Percentiles rank a stretch among this genome's conserved stretches.
phyloP scores from a whole-genome alignment of 139 green algal genomes.

The Gonium pectorale region DNA sequence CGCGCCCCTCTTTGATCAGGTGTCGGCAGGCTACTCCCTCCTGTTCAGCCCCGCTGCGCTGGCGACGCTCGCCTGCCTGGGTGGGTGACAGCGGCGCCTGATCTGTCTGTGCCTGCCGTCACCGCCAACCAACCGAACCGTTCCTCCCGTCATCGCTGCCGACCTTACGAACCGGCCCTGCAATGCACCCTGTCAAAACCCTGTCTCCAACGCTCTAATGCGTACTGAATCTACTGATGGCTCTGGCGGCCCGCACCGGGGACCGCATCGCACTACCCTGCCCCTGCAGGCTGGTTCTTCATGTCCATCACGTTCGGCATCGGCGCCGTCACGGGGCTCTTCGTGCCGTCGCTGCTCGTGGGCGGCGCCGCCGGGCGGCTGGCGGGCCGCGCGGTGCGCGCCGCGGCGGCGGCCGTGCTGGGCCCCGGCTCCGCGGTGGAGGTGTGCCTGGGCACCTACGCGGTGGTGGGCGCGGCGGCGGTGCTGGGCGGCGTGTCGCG shows the following conservation, averaged over 20 bases:
- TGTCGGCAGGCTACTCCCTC: slow-evolving; percentile 71
- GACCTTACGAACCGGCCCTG: too few relatives aligned
- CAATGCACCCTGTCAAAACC: too few relatives aligned
- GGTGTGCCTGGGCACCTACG: slow-evolving; percentile 73
- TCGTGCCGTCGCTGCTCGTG: slow-evolving; percentile 79
- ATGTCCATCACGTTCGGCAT: slow-evolving; percentile 81
- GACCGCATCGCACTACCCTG: not conserved
- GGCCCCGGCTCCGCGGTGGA: not conserved
- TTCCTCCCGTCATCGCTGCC: too few relatives aligned
- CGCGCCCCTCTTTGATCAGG: slow-evolving; percentile 61
- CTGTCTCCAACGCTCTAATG: too few relatives aligned
- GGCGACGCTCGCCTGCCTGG: slow-evolving; percentile 54
- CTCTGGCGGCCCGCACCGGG: too few relatives aligned
- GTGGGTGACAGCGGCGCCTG: too few relatives aligned
- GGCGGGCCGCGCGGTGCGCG: slow-evolving; percentile 63
- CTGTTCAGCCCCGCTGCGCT: slow-evolving; percentile 58
- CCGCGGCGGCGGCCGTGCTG: not conserved
- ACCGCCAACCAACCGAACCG: too few relatives aligned
- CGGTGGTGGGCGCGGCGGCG: slow-evolving; percentile 70
- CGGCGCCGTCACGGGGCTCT: slow-evolving; percentile 78
- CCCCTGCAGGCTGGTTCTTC: slow-evolving; percentile 44
- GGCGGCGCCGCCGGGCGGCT: slow-evolving; percentile 70
- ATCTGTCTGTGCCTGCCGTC: too few relatives aligned
- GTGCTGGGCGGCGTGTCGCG: slow-evolving; percentile 77
- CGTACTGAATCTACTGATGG: too few relatives aligned